Evolutionary conservation across 2,329 filamentous ascomycete species (phyloP), one percentile per base, ranked within the genome.

Genomic region (Sphaerostilbella broomeana): DNA sequence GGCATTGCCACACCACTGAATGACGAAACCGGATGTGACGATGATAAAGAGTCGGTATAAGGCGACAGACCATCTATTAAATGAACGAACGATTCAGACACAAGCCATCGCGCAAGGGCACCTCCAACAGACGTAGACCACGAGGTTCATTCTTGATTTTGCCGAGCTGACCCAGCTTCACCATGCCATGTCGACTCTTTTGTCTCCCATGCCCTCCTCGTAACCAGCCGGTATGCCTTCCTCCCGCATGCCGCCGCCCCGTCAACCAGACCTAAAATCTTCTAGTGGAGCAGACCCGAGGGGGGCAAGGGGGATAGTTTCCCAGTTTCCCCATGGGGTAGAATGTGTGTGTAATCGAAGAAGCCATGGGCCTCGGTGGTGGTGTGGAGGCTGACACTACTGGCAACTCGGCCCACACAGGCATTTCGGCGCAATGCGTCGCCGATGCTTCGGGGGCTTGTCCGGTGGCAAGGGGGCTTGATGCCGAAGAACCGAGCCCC

Each of bases 11-110:
- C 34, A 37, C 34, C 34, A 37, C 24, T 37, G 34, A 10, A 40
- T 40, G 30, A 40, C 35, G 30, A 40, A 40, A 19, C 38, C 38
- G 15, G 38, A 40, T 6, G 38, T 40, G 5, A 40, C 38, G 24
- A 40, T 35, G 22, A 40, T 40, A 13, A 40, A 40, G 24, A 40
- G 38, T 16, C 38, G 38, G 18, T 40, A 40, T 16, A 29, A 24
- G 24, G 34, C 35, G 24, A 30, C 38, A 4, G 38, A 17, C 2
- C 15, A 35, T 24, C 21, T 35, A 24, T 35, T 35, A 25, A n/a
- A n/a, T n/a, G n/a, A n/a, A n/a, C n/a, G n/a, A n/a, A n/a, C n/a
- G n/a, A n/a, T 7, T 33, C 3, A n/a, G 22, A 33, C n/a, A 15
- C 18, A 17, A 22, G 22, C 10, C 11, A 33, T 16, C 4, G 18